Conservation (phyloP, 768 basidiomycete genomes). For the Suillus luteus region DNA sequence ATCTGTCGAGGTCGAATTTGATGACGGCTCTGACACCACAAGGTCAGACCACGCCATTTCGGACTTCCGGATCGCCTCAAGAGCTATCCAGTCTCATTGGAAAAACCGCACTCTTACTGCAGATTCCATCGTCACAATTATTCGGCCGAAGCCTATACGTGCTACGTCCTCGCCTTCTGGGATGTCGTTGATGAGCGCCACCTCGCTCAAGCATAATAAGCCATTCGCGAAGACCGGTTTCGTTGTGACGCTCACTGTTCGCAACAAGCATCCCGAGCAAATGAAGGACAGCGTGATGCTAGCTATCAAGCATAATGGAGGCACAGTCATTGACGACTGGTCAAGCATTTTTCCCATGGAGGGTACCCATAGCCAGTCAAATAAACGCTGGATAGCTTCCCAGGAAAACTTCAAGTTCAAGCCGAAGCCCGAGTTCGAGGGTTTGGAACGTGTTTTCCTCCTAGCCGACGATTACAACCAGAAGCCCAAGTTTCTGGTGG, state of each 20-base stretch:
- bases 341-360: constrained; percentile 55
- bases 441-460: constrained; percentile 55
- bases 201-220: constrained; percentile 37
- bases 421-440: constrained; percentile 37
- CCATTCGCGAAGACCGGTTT: constrained; percentile 55
- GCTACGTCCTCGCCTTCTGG: constrained; percentile 53
- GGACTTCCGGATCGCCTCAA: constrained; percentile 52
- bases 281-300: constrained; percentile 45
- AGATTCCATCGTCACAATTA: constrained; percentile 44
- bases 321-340: constrained; percentile 65
- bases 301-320: constrained; percentile 53
- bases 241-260: constrained; percentile 53
- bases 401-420: constrained; percentile 49
- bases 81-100: constrained; percentile 55
- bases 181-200: constrained; percentile 41
- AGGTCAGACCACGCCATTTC: constrained; percentile 33
- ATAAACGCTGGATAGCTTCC: constrained; percentile 55
- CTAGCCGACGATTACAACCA: constrained; percentile 64
- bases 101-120: constrained; percentile 47
- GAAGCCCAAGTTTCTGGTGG: constrained; percentile 80
- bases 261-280: constrained; percentile 36
- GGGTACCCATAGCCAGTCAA: constrained; percentile 44
- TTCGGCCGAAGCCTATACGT: constrained; percentile 38
- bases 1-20: constrained; percentile 40
- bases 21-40: constrained; percentile 36